phyloP scores from a whole-genome alignment of 345 rosid species.

The Salix purpurea region DNA sequence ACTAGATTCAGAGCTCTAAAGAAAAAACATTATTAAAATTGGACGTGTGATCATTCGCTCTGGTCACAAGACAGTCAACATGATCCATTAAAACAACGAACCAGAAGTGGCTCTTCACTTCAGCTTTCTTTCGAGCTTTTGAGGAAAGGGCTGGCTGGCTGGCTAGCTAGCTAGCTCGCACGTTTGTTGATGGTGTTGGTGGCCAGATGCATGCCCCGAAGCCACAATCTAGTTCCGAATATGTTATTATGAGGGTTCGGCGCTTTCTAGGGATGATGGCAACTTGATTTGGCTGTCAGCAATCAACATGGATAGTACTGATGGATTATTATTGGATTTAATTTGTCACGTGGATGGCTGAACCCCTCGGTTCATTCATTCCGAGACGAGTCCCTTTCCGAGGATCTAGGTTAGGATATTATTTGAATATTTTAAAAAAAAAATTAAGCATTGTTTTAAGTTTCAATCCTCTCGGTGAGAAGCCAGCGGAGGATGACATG shows the following conservation, averaged over 20 bases:
- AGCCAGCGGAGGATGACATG: too few relatives aligned
- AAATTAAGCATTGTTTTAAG: too few relatives aligned
- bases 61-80: not conserved
- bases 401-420: too few relatives aligned
- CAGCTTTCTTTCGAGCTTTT: not conserved
- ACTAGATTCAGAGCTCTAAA: not conserved
- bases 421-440: too few relatives aligned
- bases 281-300: too few relatives aligned
- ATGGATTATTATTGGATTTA: not conserved
- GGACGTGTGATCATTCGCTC: not conserved
- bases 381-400: too few relatives aligned
- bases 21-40: not conserved
- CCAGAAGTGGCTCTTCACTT: not conserved
- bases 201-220: not conserved
- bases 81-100: not conserved
- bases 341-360: slow-evolving; percentile 14
- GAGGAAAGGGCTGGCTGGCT: not conserved
- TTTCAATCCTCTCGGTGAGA: too few relatives aligned
- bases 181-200: not conserved
- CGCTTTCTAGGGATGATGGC: too few relatives aligned
- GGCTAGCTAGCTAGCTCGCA: too few relatives aligned
- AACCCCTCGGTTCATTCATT: not conserved
- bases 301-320: too few relatives aligned
- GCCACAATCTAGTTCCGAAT: not conserved
- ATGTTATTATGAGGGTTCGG: too few relatives aligned